Percentiles rank a stretch among this genome's conserved stretches.
Conservation (phyloP, 148 eudicot genomes). For the Chenopodium berlandieri region DNA sequence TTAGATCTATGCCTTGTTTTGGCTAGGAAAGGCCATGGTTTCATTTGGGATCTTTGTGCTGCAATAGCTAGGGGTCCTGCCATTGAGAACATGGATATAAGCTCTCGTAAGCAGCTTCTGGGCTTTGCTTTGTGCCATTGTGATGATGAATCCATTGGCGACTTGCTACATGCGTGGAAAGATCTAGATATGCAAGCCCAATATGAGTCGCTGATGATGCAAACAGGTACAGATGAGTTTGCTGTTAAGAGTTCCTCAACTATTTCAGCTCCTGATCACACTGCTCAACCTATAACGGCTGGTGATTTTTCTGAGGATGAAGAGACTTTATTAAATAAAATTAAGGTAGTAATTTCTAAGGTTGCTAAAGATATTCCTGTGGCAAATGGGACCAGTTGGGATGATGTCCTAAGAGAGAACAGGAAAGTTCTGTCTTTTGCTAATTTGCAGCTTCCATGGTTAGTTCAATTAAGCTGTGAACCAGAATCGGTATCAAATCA, state of each 20-base stretch:
- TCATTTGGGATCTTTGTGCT: constrained; percentile 94
- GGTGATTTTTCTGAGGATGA: constrained; percentile 36
- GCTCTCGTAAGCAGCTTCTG: constrained; percentile 77
- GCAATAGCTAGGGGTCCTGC: constrained; percentile 91
- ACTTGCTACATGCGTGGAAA: constrained; percentile 86
- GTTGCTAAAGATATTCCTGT: constrained; percentile 62
- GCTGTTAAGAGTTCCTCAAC: constrained; percentile 34
- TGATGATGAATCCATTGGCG: constrained; percentile 94
- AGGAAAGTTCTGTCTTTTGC: constrained; percentile 70
- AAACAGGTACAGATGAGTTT: constrained; percentile 61
- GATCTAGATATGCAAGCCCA: constrained; percentile 86
- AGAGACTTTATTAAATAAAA: constrained; percentile 43
- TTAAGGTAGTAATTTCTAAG: constrained; percentile 47
- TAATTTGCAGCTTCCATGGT: constrained; percentile 85
- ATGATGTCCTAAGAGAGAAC: constrained; percentile 59
- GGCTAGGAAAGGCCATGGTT: constrained; percentile 89
- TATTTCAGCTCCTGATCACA: constrained; percentile 29
- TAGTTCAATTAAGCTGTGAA: constrained; percentile 58
- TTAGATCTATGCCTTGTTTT: constrained; percentile 81
- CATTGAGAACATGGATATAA: constrained; percentile 75
- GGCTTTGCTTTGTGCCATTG: constrained; percentile 97
- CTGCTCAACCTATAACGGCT: constrained; percentile 39
- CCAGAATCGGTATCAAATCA: constrained; percentile 54
- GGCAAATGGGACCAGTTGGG: constrained; percentile 55
- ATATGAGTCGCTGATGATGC: constrained; percentile 55